phyloP scores from a whole-genome alignment of 192 early-diverging fungal genomes.

The Backusella mclennaniae region DNA sequence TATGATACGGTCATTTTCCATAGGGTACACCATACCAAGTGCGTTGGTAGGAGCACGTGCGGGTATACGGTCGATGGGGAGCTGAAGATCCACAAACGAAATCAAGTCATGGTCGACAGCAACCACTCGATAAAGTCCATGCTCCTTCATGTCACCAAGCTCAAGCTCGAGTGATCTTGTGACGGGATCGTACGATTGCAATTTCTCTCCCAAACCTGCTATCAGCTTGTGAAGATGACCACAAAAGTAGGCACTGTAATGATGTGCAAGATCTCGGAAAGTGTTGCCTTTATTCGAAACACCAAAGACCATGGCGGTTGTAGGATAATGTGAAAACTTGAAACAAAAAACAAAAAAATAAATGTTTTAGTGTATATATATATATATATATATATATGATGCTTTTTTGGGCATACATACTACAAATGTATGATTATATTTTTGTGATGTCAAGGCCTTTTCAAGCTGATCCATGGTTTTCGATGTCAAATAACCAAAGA shows the following conservation, averaged over 20 bases:
- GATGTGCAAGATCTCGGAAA: conserved; percentile 56
- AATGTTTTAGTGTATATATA: not conserved
- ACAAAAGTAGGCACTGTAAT: conserved; percentile 77
- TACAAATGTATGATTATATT: conserved; percentile 67
- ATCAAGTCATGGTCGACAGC: conserved; percentile 87
- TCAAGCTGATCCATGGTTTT: conserved; percentile 73
- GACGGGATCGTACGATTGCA: conserved; percentile 62
- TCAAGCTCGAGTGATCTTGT: conserved; percentile 80
- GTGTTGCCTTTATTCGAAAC: conserved; percentile 53
- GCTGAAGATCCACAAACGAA: conserved; percentile 70
- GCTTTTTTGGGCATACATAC: conserved; percentile 29
- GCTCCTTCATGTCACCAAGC: conserved; percentile 87
- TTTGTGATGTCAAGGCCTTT: conserved; percentile 38
- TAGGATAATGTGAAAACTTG: conserved; percentile 75
- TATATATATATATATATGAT: too few species aligned
- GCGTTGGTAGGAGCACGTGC: not conserved
- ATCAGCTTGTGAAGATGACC: conserved; percentile 77
- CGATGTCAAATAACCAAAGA: conserved; percentile 82
- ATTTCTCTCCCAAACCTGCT: conserved; percentile 46
- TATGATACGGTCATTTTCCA: conserved; percentile 8
- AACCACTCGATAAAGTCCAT: conserved; percentile 82
- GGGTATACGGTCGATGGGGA: conserved; percentile 46
- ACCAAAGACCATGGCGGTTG: conserved; percentile 75
- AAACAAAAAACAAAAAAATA: conserved; percentile 7
- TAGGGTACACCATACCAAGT: conserved; percentile 6